Evolutionary conservation across 768 basidiomycete species (phyloP).

Genomic region (Mycena epipterygia): DNA sequence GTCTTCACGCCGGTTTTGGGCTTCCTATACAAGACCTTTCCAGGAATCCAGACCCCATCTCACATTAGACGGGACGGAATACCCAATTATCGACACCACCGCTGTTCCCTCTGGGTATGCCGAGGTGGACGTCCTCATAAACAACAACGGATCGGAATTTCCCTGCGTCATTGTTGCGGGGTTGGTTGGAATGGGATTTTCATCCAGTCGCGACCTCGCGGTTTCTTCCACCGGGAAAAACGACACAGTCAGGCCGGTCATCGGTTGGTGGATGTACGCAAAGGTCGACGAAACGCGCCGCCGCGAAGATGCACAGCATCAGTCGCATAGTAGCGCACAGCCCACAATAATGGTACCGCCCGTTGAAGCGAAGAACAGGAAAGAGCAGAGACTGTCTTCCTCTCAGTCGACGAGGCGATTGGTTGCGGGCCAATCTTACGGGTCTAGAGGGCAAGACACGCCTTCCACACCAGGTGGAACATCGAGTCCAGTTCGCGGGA

Average conservation of each 20-base stretch:
- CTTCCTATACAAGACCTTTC: not conserved
- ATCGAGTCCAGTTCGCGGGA: not conserved
- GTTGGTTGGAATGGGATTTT: conserved; percentile 19
- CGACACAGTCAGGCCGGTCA: conserved; percentile 3
- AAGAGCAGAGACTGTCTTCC: not conserved
- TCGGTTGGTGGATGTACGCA: conserved; percentile 6
- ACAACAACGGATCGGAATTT: not conserved
- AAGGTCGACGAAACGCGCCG: not conserved
- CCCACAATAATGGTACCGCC: not conserved
- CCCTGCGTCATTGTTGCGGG: conserved; percentile 4
- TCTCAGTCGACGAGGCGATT: not conserved
- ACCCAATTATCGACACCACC: not conserved
- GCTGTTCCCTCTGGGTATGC: conserved; percentile 1
- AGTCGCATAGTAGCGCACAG: not conserved
- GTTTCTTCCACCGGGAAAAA: conserved; percentile 1
- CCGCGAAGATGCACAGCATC: not conserved
- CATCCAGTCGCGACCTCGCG: conserved; percentile 2
- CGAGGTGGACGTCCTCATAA: not conserved
- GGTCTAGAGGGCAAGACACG: not conserved
- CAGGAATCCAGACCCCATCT: not conserved
- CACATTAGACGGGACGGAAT: not conserved
- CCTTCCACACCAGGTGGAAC: not conserved
- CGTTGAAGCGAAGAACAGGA: not conserved
- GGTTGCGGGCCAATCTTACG: not conserved
- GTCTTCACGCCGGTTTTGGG: conserved; percentile 12